These are phyloP conservation scores for Aquanectria penicillioides DNA, from an alignment of 2,329 filamentous ascomycete genomes.

Conservation along the genomic window DNA sequence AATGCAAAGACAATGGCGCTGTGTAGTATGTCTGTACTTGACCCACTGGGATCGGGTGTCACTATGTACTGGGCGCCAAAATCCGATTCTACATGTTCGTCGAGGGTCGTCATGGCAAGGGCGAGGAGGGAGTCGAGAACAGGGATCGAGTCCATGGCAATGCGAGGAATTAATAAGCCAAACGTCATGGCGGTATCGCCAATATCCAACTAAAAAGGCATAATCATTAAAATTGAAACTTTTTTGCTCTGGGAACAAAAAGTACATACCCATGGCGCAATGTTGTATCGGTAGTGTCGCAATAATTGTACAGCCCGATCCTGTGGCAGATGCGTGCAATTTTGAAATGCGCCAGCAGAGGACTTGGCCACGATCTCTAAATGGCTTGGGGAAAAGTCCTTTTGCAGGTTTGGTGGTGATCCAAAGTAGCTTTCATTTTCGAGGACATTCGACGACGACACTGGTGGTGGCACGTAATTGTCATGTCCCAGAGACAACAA, in stretches of 20 bases:
- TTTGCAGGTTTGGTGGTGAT: constrained; percentile 18
- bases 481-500: constrained; percentile 47
- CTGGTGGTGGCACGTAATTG: constrained; percentile 23
- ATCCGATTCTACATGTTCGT: constrained; percentile 18
- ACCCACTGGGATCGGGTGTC: constrained; percentile 15
- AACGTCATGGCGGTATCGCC: constrained; percentile 53
- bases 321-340: constrained; percentile 39
- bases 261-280: constrained; percentile 57
- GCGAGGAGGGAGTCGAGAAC: constrained; percentile 43
- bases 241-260: neutral
- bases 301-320: constrained; percentile 45
- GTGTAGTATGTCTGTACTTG: constrained; percentile 16
- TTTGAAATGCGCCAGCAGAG: constrained; percentile 30
- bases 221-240: constrained; percentile 6
- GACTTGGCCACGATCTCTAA: constrained; percentile 16
- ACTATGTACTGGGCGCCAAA: constrained; percentile 12
- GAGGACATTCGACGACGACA: constrained; percentile 21
- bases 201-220: constrained; percentile 50
- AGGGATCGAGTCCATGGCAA: constrained; percentile 39
- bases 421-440: constrained; percentile 20
- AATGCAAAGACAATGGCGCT: constrained; percentile 27
- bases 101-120: constrained; percentile 33
- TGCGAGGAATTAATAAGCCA: constrained; percentile 48
- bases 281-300: constrained; percentile 55
- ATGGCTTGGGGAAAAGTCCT: constrained; percentile 7